Base-by-base conservation (phyloP, 2,329 filamentous ascomycete genomes). In the Exserohilum turcica region DNA sequence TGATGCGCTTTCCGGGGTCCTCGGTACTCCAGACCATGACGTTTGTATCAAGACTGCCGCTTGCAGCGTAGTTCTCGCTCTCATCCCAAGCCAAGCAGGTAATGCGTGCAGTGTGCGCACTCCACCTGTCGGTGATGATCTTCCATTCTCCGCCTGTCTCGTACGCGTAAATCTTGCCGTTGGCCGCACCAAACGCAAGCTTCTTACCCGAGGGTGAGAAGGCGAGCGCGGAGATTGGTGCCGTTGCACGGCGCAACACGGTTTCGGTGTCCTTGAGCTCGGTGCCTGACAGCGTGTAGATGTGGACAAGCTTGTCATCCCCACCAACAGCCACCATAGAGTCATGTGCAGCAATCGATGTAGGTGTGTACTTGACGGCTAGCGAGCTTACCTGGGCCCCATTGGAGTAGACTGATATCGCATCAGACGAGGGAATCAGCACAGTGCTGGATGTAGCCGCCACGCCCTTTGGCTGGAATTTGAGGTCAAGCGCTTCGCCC, bases 121-220 rank as follows among this genome's bases (percentile, higher is more conserved):
- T 86, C 88, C 88, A 91, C 55, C 87, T 81, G 74, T 96, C 92
- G 6, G 91, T 94, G 43, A 89, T 88, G 9, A 96, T 77, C 40
- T 85, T 85, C 79, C 84, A 91, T 81, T 77, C 82, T 63, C 66
- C 79, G 1, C 85, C 82, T 61, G 85, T 56, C 49, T 74, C 83
- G 78, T 92, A 97, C 13, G 91, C 91, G 56, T 89, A 84, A 56
- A 99, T 92, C 77, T 96, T 96, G 57, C 94, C 94, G 2, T 88
- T 85, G 24, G 88, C 84, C 67, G 91, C 91, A 48, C 94, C 94
- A 2, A 86, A 89, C 0, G 92, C 93, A 39, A 99, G 82, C 56
- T 90, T 82, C 1, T 83, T 80, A n/a, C 90, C 91, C 61, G 89
- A 83, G 3, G 82, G 80, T 2, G 92, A 94, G 77, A 97, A 97